Conservation (phyloP, 2,329 filamentous ascomycete genomes). For the Alternaria arbusti region DNA sequence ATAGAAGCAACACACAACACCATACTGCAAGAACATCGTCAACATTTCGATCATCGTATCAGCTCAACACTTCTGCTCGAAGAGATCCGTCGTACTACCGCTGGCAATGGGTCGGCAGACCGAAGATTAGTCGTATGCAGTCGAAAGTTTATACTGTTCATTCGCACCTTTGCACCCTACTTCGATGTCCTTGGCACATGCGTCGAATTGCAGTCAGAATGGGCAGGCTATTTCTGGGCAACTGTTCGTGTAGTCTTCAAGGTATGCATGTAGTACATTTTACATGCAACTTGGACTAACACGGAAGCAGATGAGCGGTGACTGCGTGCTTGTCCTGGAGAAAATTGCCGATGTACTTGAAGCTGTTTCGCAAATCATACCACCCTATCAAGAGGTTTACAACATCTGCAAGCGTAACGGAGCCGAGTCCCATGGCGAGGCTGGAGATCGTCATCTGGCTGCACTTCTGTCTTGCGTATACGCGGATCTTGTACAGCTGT, state of each 20-base stretch:
- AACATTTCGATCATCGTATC: slow-evolving; percentile 19
- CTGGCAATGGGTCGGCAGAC: slow-evolving; percentile 11
- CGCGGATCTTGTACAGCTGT: slow-evolving; percentile 34
- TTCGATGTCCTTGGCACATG: slow-evolving; percentile 35
- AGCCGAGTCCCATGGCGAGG: neutral
- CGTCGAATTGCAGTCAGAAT: slow-evolving; percentile 23
- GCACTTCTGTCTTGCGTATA: slow-evolving; percentile 35
- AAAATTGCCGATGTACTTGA: slow-evolving; percentile 36
- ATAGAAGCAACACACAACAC: slow-evolving; percentile 24
- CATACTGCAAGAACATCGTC: slow-evolving; percentile 25
- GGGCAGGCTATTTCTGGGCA: slow-evolving; percentile 34
- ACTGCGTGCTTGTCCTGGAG: slow-evolving; percentile 29
- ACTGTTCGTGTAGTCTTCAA: slow-evolving; percentile 30
- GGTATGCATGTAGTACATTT: slow-evolving; percentile 14
- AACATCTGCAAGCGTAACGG: slow-evolving; percentile 16
- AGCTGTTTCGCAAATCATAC: slow-evolving; percentile 25
- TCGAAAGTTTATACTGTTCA: slow-evolving; percentile 29
- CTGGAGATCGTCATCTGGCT: slow-evolving; percentile 16
- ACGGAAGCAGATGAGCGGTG: slow-evolving; percentile 24
- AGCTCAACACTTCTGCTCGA: slow-evolving; percentile 24
- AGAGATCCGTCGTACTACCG: slow-evolving; percentile 20
- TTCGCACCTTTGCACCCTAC: slow-evolving; percentile 30
- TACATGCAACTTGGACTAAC: neutral
- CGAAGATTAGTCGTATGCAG: slow-evolving; percentile 19
- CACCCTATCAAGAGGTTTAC: slow-evolving; percentile 32